Percentiles rank a stretch among this genome's conserved stretches.
These are phyloP conservation scores for Helminthosporium solani DNA, from an alignment of 2,329 filamentous ascomycete genomes.

Conservation along the genomic window DNA sequence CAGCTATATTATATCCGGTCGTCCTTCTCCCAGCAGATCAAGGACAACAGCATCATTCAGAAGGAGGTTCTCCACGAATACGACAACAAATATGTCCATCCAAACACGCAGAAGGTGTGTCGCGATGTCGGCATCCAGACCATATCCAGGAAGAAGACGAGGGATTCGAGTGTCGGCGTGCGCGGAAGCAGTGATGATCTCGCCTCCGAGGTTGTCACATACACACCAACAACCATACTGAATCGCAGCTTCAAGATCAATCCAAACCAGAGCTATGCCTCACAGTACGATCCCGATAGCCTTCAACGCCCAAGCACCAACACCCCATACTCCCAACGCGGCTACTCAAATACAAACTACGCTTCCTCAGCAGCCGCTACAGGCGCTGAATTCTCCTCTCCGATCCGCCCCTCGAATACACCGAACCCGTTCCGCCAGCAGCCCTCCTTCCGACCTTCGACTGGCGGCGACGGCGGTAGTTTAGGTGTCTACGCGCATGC, in stretches of 20 bases:
- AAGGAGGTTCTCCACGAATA: conserved; percentile 94
- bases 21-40: conserved; percentile 78
- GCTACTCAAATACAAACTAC: conserved; percentile 31
- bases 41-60: conserved; percentile 80
- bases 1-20: conserved; percentile 74
- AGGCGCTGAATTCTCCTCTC: conserved; percentile 48
- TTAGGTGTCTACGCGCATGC: conserved; percentile 78
- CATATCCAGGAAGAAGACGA: conserved; percentile 40
- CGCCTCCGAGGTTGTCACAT: conserved; percentile 58
- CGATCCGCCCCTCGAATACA: conserved; percentile 46
- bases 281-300: conserved; percentile 69
- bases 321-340: conserved; percentile 28
- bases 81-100: conserved; percentile 92
- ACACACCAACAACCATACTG: conserved; percentile 63
- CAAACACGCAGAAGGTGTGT: conserved; percentile 78
- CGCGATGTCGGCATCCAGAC: conserved; percentile 79
- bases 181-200: conserved; percentile 47
- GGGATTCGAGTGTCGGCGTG: conserved; percentile 41
- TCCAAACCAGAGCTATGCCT: conserved; percentile 77
- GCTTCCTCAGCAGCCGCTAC: conserved; percentile 42
- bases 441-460: conserved; percentile 48
- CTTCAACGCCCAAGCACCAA: conserved; percentile 24
- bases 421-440: conserved; percentile 54
- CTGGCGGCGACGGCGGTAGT: conserved; percentile 67
- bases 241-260: conserved; percentile 77